Conservation (phyloP, 2,329 filamentous ascomycete species). For the Aspergillus fumigatiaffinis region DNA sequence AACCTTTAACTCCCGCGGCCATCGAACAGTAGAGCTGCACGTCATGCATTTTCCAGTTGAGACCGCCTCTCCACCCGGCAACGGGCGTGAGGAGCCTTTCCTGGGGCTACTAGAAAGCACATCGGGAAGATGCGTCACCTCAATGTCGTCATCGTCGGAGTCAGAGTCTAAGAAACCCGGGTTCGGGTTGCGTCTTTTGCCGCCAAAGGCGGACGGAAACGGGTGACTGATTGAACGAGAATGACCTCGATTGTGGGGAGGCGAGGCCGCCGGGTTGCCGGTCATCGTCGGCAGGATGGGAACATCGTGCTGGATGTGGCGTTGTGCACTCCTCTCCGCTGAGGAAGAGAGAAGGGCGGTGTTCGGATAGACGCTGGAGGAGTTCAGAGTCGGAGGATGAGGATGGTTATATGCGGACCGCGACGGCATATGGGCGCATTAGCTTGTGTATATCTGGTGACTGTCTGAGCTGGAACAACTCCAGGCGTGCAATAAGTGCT, state of each 20-base stretch:
- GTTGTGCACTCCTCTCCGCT: slow-evolving; percentile 18
- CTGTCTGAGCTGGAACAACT: not conserved
- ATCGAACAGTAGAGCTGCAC: slow-evolving; percentile 74
- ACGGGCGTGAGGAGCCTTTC: slow-evolving; percentile 30
- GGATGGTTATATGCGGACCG: slow-evolving; percentile 29
- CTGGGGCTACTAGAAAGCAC: slow-evolving; percentile 36
- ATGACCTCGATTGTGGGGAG: slow-evolving; percentile 40
- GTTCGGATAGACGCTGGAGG: slow-evolving; percentile 16
- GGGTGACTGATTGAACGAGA: slow-evolving; percentile 74
- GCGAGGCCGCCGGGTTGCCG: slow-evolving; percentile 12
- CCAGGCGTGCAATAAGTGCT: not conserved
- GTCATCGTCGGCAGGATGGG: slow-evolving; percentile 19
- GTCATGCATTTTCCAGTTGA: slow-evolving; percentile 75
- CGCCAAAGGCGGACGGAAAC: slow-evolving; percentile 66
- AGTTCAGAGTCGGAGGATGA: slow-evolving; percentile 23
- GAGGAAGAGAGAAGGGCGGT: slow-evolving; percentile 13
- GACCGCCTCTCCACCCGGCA: slow-evolving; percentile 55
- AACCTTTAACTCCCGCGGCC: slow-evolving; percentile 67
- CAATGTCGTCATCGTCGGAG: slow-evolving; percentile 43
- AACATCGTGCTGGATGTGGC: slow-evolving; percentile 23
- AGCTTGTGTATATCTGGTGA: slow-evolving; percentile 3
- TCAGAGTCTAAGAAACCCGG: slow-evolving; percentile 43
- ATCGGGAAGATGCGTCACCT: slow-evolving; percentile 29
- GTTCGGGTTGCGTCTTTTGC: slow-evolving; percentile 48
- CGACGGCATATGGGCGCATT: slow-evolving; percentile 38